A percentile compares a stretch with the other conserved stretches of the same genome.
These are phyloP conservation scores for Coemansia sp. DNA, from an alignment of 192 early-diverging fungal genomes.

Conservation along the genomic window DNA sequence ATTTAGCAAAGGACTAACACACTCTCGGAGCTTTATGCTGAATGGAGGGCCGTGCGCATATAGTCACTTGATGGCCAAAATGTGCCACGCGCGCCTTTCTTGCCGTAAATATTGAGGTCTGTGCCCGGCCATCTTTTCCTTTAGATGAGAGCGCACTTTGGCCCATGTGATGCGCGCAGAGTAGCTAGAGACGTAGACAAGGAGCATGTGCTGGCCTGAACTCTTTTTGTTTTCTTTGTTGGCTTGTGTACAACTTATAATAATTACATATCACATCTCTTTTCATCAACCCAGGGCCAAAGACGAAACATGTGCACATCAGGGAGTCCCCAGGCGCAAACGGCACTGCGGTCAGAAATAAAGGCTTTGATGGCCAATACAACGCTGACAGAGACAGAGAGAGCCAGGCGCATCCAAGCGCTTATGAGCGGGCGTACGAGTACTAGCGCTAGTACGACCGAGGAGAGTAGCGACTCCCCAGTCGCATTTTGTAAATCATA, in stretches of 20 bases:
- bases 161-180: slow-evolving; percentile 4
- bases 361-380: neutral
- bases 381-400: slow-evolving; percentile 1
- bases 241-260: neutral
- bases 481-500: slow-evolving; percentile 16
- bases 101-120: neutral
- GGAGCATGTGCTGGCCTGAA: neutral
- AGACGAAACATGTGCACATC: neutral
- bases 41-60: neutral
- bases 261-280: neutral
- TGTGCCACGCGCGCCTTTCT: neutral
- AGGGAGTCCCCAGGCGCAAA: neutral
- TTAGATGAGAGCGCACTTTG: neutral
- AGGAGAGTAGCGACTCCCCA: neutral
- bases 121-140: neutral
- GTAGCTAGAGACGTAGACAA: neutral
- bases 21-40: neutral
- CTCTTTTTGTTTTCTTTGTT: neutral
- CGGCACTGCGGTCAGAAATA: slow-evolving; percentile 6
- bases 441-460: neutral
- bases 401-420: slow-evolving; percentile 6
- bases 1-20: neutral
- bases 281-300: neutral
- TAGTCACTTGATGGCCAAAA: neutral
- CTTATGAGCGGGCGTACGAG: neutral